Percentiles rank a stretch among this genome's conserved stretches.
Conservation (phyloP, 441 rosid species). For the Populus hybrid region DNA sequence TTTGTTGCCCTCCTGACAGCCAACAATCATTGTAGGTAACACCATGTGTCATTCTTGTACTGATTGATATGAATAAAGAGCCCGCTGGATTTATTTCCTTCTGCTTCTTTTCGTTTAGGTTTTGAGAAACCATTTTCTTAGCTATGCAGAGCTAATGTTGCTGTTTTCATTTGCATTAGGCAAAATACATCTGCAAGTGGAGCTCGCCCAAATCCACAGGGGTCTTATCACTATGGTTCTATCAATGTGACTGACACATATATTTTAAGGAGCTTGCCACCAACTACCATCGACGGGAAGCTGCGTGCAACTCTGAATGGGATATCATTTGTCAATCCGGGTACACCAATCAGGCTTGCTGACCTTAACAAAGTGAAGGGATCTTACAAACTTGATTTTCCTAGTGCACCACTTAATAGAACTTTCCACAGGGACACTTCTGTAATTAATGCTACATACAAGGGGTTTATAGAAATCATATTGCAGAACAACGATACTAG, state of each 20-base stretch:
- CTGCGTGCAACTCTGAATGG: constrained; percentile 70
- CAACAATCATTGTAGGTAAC: not conserved
- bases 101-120: not conserved
- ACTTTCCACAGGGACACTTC: constrained; percentile 58
- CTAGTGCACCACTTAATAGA: constrained; percentile 55
- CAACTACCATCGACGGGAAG: constrained; percentile 54
- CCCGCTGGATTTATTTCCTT: not conserved
- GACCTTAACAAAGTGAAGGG: constrained; percentile 71
- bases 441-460: constrained; percentile 80
- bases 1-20: not conserved
- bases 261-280: constrained; percentile 67
- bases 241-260: constrained; percentile 82
- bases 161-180: constrained; percentile 38
- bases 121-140: not conserved
- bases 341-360: constrained; percentile 76
- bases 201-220: constrained; percentile 97
- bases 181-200: constrained; percentile 86
- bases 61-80: not conserved
- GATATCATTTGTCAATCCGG: constrained; percentile 70
- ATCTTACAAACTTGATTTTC: constrained; percentile 82
- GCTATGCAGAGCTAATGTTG: constrained; percentile 6
- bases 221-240: constrained; percentile 82
- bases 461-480: constrained; percentile 75
- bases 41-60: not conserved
- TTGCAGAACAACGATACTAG: constrained; percentile 87